These are phyloP conservation scores for Colletotrichum acutatum DNA, from an alignment of 2,329 filamentous ascomycete genomes.

Conservation along the genomic window DNA sequence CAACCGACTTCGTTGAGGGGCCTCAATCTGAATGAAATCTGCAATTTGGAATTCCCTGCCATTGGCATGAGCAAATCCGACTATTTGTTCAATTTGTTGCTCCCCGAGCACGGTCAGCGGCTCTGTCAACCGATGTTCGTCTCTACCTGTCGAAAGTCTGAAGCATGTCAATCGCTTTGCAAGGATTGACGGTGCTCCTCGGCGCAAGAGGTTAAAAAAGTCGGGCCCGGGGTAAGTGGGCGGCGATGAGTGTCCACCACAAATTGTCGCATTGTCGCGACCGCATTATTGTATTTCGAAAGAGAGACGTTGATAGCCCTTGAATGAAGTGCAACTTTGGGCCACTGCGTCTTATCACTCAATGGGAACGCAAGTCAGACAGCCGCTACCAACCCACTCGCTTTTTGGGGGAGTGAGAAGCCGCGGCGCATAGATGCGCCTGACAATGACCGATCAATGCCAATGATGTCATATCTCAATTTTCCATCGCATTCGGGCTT, in stretches of 20 bases:
- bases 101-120: not conserved
- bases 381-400: not conserved
- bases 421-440: constrained; percentile 19
- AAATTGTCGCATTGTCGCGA: constrained; percentile 24
- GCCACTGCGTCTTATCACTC: not conserved
- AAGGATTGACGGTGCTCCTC: constrained; percentile 35
- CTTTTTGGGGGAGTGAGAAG: not conserved
- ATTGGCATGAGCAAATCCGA: not conserved
- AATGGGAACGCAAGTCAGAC: not conserved
- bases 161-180: constrained; percentile 22
- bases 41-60: not conserved
- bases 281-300: not conserved
- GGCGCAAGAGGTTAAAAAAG: constrained; percentile 32
- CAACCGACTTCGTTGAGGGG: not conserved
- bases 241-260: constrained; percentile 33
- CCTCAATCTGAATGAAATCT: not conserved
- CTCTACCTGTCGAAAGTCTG: constrained; percentile 25
- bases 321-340: not conserved
- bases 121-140: constrained; percentile 25
- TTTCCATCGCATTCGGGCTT: constrained; percentile 1
- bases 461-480: constrained; percentile 34
- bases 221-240: constrained; percentile 33
- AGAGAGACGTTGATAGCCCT: not conserved
- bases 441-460: constrained; percentile 15
- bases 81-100: not conserved